A percentile compares a stretch with the other conserved stretches of the same genome.
These are phyloP conservation scores for Ulmus americana DNA, from an alignment of 331 rosid genomes.

Conservation along the genomic window DNA sequence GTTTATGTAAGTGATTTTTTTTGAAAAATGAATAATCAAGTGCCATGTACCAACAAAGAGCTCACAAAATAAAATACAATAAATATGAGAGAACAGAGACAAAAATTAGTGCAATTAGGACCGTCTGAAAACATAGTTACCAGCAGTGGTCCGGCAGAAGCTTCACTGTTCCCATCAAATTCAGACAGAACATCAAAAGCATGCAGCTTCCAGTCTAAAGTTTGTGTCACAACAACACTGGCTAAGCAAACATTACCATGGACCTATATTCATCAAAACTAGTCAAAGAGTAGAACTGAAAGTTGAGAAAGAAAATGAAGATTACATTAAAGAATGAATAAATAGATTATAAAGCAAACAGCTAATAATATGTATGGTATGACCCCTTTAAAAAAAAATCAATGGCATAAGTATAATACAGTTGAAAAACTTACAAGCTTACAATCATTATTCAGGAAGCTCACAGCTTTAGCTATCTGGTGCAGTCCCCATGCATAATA, in stretches of 20 bases:
- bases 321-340: not conserved
- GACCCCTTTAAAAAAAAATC: not conserved
- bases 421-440: constrained; percentile 63
- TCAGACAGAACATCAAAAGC: constrained; percentile 95
- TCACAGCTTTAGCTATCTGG: constrained; percentile 93
- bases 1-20: not conserved
- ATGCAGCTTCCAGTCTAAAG: constrained; percentile 97
- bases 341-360: not conserved
- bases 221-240: constrained; percentile 91
- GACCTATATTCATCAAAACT: constrained; percentile 47
- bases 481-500: constrained; percentile 92
- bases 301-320: not conserved
- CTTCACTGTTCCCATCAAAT: constrained; percentile 63
- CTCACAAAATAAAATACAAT: not conserved
- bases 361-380: not conserved
- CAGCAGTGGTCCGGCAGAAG: constrained; percentile 73
- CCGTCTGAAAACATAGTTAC: constrained; percentile 37
- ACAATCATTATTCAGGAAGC: constrained; percentile 96
- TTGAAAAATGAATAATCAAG: not conserved
- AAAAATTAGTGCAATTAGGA: constrained; percentile 1
- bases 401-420: not conserved
- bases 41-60: not conserved
- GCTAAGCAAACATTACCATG: constrained; percentile 89
- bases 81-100: not conserved
- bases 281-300: constrained; percentile 16